Evolutionary conservation across 768 basidiomycete species (phyloP), one percentile per base, ranked within the genome.

Genomic region (Kwoniella mangroviensis): DNA sequence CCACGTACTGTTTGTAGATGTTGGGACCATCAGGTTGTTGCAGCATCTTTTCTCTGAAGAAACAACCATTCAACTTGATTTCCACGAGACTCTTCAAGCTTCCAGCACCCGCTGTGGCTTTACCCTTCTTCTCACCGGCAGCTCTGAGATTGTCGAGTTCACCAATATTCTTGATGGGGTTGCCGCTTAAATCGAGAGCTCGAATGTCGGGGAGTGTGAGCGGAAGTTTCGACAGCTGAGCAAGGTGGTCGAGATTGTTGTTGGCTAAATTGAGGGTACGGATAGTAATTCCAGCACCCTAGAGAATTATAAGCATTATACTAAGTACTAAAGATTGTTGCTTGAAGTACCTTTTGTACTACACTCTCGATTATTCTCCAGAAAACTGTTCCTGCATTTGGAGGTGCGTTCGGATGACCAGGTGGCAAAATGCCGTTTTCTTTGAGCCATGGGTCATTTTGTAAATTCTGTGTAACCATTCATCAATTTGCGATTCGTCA

Each of bases 241-340:
- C 81, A 6, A 92, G 89, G 56, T 82, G 86, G 28, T 86, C 75
- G 66, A 92, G 87, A 72, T 90, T 89, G 79, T 91, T 91, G 80
- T 91, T 89, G 51, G 93, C 92, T 52, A 98, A 86, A 0, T 93
- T 95, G 13, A 98, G 83, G 0, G 94, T 94, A 62, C 77, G 76
- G 80, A 84, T 74, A 59, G 81, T 69, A 45, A 69, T 63, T 72
- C 81, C 90, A 43, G 69, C 68, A 22, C 61, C 68, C 68, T 69
- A 42, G 13, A 55, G 41, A 1, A n/a, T 4, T 13, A 34, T 60
- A 45, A 60, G 57, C 52, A 51, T 34, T 26, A 22, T 57, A 10
- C 12, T 22, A n/a, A 26, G 15, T 5, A 15, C 7, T 11, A 53
- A 42, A 26, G 9, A 45, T 2, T 26, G 17, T 42, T 4, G 58